Base-by-base conservation (phyloP, 2,329 filamentous ascomycete genomes). In the Neophaeococcomyces aloes region DNA sequence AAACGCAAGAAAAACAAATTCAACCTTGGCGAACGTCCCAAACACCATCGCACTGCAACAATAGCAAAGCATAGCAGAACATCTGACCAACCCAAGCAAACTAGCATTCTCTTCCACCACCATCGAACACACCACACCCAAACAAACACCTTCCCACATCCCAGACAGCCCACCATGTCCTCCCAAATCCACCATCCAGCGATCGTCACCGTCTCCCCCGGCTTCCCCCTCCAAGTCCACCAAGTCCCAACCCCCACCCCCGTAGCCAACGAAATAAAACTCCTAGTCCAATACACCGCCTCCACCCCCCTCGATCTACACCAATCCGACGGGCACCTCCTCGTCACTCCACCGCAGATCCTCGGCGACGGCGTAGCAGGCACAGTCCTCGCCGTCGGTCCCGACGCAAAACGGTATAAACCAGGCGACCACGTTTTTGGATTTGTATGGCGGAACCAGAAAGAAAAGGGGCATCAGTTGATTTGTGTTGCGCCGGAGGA, bases 281-380 rank as follows among this genome's bases (percentile, higher is more conserved):
- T 81, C 31, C 67, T 64, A 19, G 70, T 76, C 7, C 61, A 70
- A 45, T 81, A 74, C 72, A 76, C 74, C 2, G 69, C 75, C 2
- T 78, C 76, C 1, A 76, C 73, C 1, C 78, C 78, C 0, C 62
- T 81, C 0, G 75, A 81, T 51, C 61, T 81, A 4, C 78, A 81
- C 58, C 70, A 75, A 46, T 72, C 74, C 34, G 75, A 79, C 52
- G 75, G 76, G 29, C 75, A 74, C 0, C 61, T 81, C 0, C 56
- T 78, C 10, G 65, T 78, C 8, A 53, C 62, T 21, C 59, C 67
- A 18, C 75, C 75, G 0, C 63, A 68, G 48, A 60, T 72, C 4
- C 62, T 74, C 7, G 75, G 76, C 27, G 68, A 70, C 43, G 66
- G 69, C 17, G 60, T 66, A 3, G 74, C 68, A 3, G 77, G 78